phyloP scores from a whole-genome alignment of 306 rosid species.

The Mimosa bimucronata region DNA sequence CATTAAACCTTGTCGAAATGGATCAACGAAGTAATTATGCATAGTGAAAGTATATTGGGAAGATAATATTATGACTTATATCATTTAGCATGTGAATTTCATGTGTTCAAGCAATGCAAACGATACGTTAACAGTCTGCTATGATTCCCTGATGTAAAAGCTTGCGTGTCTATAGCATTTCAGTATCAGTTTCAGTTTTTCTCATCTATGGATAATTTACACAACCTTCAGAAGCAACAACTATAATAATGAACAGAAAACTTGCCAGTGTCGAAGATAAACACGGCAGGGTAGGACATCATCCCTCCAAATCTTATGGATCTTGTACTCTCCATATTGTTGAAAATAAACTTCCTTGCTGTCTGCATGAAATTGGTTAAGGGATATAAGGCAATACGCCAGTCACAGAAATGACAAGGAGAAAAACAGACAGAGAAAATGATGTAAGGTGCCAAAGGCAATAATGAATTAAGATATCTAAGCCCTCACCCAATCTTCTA shows the following conservation, averaged over 20 bases:
- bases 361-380: constrained; percentile 49
- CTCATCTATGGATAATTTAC: background rate
- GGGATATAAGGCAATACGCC: background rate
- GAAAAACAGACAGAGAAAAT: background rate
- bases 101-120: background rate
- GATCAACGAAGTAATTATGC: no score
- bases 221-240: constrained; percentile 11
- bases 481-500: background rate
- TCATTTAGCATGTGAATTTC: background rate
- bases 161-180: background rate
- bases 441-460: background rate
- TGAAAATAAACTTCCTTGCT: constrained; percentile 66
- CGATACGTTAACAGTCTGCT: background rate
- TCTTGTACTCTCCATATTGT: constrained; percentile 63
- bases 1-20: no score
- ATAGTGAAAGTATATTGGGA: no score
- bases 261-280: constrained; percentile 91
- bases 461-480: background rate
- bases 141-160: background rate
- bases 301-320: constrained; percentile 83
- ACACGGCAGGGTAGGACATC: constrained; percentile 88
- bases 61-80: background rate
- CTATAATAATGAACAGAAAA: constrained; percentile 2
- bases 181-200: background rate
- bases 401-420: background rate